phyloP scores from a whole-genome alignment of 1,139 yeast species.

The Pichia terricola region DNA sequence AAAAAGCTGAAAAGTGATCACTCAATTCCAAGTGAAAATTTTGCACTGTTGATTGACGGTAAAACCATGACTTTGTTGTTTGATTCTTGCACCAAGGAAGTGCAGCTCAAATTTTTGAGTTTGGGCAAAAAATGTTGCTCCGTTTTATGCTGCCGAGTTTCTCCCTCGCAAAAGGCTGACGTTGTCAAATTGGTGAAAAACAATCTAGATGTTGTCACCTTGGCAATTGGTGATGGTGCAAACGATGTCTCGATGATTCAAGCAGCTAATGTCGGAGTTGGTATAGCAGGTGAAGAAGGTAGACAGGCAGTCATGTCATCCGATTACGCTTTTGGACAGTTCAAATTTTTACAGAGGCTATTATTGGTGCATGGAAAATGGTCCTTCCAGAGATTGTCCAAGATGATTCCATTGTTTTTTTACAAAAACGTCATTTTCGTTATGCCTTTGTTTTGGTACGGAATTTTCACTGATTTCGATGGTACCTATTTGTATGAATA shows the following conservation, averaged over 20 bases:
- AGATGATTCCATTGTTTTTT: slow-evolving; percentile 58
- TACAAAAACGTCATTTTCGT: slow-evolving; percentile 55
- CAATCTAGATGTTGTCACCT: slow-evolving; percentile 44
- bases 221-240: slow-evolving; percentile 62
- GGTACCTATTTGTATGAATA: slow-evolving; percentile 55
- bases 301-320: slow-evolving; percentile 62
- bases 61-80: slow-evolving; percentile 41
- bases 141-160: slow-evolving; percentile 56
- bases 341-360: slow-evolving; percentile 44
- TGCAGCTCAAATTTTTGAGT: slow-evolving; percentile 37
- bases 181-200: slow-evolving; percentile 46
- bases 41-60: slow-evolving; percentile 48
- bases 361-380: slow-evolving; percentile 55
- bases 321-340: slow-evolving; percentile 59
- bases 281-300: slow-evolving; percentile 64
- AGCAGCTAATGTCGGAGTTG: slow-evolving; percentile 57
- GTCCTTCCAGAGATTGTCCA: slow-evolving; percentile 54
- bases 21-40: slow-evolving; percentile 38
- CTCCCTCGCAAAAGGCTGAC: slow-evolving; percentile 55
- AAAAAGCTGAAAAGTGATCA: slow-evolving; percentile 39
- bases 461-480: slow-evolving; percentile 48
- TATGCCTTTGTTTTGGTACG: slow-evolving; percentile 53
- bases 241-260: slow-evolving; percentile 65
- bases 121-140: slow-evolving; percentile 53
- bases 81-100: slow-evolving; percentile 18